Conservation (phyloP, 345 rosid species). For the Salix dunnii region DNA sequence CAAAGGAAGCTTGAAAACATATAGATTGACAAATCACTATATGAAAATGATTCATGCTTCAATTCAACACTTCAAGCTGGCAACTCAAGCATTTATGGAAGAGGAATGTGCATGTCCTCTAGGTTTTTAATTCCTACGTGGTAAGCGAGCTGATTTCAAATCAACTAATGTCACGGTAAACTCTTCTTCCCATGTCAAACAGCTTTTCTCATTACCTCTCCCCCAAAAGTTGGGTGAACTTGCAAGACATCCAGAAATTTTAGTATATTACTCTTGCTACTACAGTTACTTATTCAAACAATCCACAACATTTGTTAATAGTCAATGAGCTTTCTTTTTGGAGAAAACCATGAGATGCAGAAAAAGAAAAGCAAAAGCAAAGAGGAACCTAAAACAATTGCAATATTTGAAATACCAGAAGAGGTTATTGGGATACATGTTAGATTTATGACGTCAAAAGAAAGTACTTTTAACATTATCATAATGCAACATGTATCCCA, state of each 20-base stretch:
- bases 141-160: not conserved
- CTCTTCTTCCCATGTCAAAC: not conserved
- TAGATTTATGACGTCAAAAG: not conserved
- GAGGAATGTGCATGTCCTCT: not conserved
- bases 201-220: not conserved
- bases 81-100: not conserved
- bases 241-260: not conserved
- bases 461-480: not conserved
- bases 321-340: not conserved
- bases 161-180: not conserved
- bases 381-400: not conserved
- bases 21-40: not conserved
- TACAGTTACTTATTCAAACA: not conserved
- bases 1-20: not conserved
- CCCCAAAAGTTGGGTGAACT: not conserved
- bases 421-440: not conserved
- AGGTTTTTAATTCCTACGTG: not conserved
- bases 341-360: not conserved
- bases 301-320: not conserved
- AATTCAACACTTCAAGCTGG: not conserved
- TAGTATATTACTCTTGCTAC: not conserved
- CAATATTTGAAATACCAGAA: not conserved
- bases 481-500: not conserved
- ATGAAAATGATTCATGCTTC: not conserved
- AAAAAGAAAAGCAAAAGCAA: no score